Conservation (phyloP, 768 basidiomycete species). For the Suillus subalutaceus region DNA sequence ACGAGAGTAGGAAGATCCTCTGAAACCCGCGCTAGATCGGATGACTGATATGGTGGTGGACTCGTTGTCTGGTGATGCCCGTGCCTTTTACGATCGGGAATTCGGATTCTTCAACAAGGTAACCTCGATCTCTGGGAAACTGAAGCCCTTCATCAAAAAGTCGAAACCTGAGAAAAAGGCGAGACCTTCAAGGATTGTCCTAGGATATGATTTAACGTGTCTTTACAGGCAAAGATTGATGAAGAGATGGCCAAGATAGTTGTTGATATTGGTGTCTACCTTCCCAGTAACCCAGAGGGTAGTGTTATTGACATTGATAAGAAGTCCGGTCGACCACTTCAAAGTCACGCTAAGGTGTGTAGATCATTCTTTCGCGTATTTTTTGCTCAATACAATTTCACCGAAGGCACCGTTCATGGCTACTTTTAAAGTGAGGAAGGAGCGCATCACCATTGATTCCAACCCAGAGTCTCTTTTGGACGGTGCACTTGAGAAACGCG, state of each 20-base stretch:
- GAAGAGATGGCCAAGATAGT: slow-evolving; percentile 98
- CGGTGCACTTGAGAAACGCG: slow-evolving; percentile 55
- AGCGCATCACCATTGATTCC: slow-evolving; percentile 63
- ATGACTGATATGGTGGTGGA: slow-evolving; percentile 81
- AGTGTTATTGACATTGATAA: slow-evolving; percentile 97
- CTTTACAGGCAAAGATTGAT: slow-evolving; percentile 88
- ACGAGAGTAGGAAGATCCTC: slow-evolving; percentile 76
- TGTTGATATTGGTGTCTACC: slow-evolving; percentile 93
- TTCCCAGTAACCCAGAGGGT: slow-evolving; percentile 97
- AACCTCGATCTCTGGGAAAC: slow-evolving; percentile 96
- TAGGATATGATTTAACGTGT: slow-evolving; percentile 3
- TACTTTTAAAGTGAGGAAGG: slow-evolving; percentile 97
- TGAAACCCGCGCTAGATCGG: slow-evolving; percentile 93
- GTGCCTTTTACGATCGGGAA: slow-evolving; percentile 90
- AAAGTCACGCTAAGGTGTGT: slow-evolving; percentile 93
- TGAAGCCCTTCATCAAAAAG: slow-evolving; percentile 95
- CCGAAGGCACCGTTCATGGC: slow-evolving; percentile 99
- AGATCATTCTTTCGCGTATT: neutral
- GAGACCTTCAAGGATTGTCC: neutral
- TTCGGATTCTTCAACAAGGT: slow-evolving; percentile 96
- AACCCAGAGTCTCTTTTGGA: slow-evolving; percentile 78
- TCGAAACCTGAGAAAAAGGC: slow-evolving; percentile 97
- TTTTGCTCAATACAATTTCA: slow-evolving; percentile 9
- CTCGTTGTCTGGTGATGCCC: slow-evolving; percentile 87
- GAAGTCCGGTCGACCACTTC: slow-evolving; percentile 92